phyloP scores from a whole-genome alignment of 352 stramenopile genomes.

The Aphanomyces cochlioides region DNA sequence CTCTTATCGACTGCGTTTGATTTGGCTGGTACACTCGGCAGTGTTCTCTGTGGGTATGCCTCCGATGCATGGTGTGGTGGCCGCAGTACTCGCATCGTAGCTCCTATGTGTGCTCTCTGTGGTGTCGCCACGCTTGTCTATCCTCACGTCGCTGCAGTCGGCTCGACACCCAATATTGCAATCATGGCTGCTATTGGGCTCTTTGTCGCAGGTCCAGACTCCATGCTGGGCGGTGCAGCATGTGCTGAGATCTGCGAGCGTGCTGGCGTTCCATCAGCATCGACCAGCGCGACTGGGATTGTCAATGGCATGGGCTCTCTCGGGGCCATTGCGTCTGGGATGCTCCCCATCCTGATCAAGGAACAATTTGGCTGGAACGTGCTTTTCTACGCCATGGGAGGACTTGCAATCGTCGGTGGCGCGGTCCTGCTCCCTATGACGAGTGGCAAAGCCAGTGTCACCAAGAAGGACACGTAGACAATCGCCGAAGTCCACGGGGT shows the following conservation, averaged over 20 bases:
- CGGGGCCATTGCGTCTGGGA: constrained; percentile 24
- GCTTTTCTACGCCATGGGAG: constrained; percentile 22
- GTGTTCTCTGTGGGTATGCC: constrained; percentile 12
- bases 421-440: constrained; percentile 9
- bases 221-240: constrained; percentile 23
- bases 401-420: background rate
- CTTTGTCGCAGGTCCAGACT: constrained; percentile 26
- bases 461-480: background rate
- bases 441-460: background rate
- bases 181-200: constrained; percentile 23
- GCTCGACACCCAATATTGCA: background rate
- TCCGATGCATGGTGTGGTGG: constrained; percentile 14
- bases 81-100: constrained; percentile 6
- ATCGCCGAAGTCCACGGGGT: background rate
- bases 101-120: constrained; percentile 23
- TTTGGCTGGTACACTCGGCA: constrained; percentile 21
- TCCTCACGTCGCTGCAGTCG: constrained; percentile 9
- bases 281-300: constrained; percentile 16
- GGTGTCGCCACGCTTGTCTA: constrained; percentile 14
- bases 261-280: background rate
- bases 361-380: constrained; percentile 23
- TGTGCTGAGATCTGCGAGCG: constrained; percentile 24
- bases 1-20: constrained; percentile 24
- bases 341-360: constrained; percentile 28
- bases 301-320: constrained; percentile 28